phyloP scores from a whole-genome alignment of 1,284 basidiomycete genomes.

The Hortiboletus rubellus region DNA sequence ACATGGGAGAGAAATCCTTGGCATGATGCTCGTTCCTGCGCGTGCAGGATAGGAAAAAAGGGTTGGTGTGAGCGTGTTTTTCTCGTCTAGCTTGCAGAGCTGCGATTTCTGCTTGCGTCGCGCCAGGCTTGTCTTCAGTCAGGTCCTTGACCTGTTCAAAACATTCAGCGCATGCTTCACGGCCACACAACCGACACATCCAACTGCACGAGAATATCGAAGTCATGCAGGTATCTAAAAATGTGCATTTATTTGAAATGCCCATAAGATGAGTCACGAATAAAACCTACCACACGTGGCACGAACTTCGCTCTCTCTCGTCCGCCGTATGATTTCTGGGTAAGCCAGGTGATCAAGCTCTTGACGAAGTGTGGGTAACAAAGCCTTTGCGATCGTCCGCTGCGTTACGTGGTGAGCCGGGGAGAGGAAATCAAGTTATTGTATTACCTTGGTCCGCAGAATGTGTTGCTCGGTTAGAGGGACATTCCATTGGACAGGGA shows the following conservation, averaged over 20 bases:
- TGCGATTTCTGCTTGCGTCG: conserved; percentile 47
- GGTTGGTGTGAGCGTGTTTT: conserved; percentile 62
- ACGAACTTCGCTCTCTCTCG: conserved; percentile 75
- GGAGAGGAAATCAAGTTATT: conserved; percentile 6
- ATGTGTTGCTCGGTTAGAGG: conserved; percentile 50
- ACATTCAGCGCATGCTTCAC: conserved; percentile 87
- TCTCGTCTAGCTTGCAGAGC: conserved; percentile 55
- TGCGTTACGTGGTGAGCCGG: conserved; percentile 30
- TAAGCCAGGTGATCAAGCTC: conserved; percentile 71
- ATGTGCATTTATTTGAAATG: conserved; percentile 5
- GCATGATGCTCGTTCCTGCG: conserved; percentile 66
- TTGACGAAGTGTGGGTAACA: conserved; percentile 66
- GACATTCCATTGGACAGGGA: conserved; percentile 68
- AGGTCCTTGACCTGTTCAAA: conserved; percentile 69
- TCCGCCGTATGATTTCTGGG: conserved; percentile 64
- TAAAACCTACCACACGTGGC: conserved; percentile 74
- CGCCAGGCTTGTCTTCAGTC: conserved; percentile 51
- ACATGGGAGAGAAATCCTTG: conserved; percentile 76
- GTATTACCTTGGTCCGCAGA: conserved; percentile 57
- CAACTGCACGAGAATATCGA: conserved; percentile 88
- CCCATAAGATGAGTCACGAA: conserved; percentile 1
- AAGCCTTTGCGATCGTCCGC: conserved; percentile 66
- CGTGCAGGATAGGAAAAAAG: conserved; percentile 72
- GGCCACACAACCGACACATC: conserved; percentile 88
- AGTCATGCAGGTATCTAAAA: conserved; percentile 85